Base-by-base conservation (phyloP, 2,329 filamentous ascomycete genomes). In the Cladosporium colombiae region DNA sequence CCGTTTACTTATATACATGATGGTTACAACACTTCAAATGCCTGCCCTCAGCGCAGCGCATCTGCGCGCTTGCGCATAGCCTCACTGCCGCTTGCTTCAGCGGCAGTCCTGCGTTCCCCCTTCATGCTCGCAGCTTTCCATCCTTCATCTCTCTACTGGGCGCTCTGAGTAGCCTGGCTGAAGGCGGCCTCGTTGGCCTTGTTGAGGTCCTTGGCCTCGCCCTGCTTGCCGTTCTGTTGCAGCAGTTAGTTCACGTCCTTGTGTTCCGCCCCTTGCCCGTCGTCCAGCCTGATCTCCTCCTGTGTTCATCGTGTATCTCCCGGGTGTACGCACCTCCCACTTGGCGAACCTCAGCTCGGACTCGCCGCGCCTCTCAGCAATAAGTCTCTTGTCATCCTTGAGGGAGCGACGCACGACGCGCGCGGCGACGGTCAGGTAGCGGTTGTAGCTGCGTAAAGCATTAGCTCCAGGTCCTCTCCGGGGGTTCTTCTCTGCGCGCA, bases 401-500 rank as follows among this genome's bases (percentile, higher is more conserved):
- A 99, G 86, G 80, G 93, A 96, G 81, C 92, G 91, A 84, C 96
- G 95, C 81, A 99, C 91, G 78, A 92, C 91, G 82, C 93, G 93
- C 82, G 93, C 89, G 78, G 95, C 93, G 83, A 99, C 88, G 78
- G 93, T 89, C 80, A 99, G 89, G 89, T 97, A 98, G 85, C 93
- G 95, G 90, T 99, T 99, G 92, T 99, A 99, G 85, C 95, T 99
- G 81, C 79, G 64, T 58, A 49, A 46, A 46, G 44, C 31, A 60
- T 67, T 62, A 68, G 65, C 50, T 46, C 35, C 53, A 40, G 57
- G 44, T n/a, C 46, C 21, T 35, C 27, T 31, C 13, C 27, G 16
- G n/a, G n/a, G 14, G 23, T 3, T 50, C 27, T 64, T 35, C 18
- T 37, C n/a, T 46, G 58, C 31, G 35, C 40, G 57, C 53, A 27